A percentile compares a stretch with the other conserved stretches of the same genome.
Evolutionary conservation across 2,329 filamentous ascomycete species (phyloP).

Genomic region (Colletotrichum cuscutae): DNA sequence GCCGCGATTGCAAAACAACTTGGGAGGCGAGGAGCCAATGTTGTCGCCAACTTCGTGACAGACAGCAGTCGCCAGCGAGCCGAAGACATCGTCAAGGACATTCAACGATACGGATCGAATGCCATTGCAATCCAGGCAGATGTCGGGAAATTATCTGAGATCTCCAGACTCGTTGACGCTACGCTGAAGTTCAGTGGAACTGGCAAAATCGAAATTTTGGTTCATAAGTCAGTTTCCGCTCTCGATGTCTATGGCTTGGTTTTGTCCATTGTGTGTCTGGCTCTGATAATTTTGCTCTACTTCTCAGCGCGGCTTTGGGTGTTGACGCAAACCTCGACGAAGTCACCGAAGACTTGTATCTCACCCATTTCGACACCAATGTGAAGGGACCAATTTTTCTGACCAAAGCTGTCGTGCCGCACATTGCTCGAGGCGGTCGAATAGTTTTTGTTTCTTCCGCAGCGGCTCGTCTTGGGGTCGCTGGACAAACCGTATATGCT

Average conservation of each 20-base stretch:
- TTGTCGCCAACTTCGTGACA: conserved; percentile 38
- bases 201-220: conserved; percentile 41
- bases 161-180: conserved; percentile 36
- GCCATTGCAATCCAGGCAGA: conserved; percentile 34
- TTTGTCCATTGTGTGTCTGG: too few relatives aligned
- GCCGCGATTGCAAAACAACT: conserved; percentile 72
- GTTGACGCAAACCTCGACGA: conserved; percentile 1
- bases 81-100: conserved; percentile 32
- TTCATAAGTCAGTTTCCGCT: conserved; percentile 37
- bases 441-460: conserved; percentile 47
- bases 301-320: not conserved
- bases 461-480: conserved; percentile 42
- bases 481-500: conserved; percentile 44
- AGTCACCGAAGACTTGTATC: not conserved
- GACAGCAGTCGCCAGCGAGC: conserved; percentile 35
- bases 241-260: too few relatives aligned
- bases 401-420: conserved; percentile 42
- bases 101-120: conserved; percentile 35
- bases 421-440: conserved; percentile 43
- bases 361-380: conserved; percentile 15
- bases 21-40: conserved; percentile 63
- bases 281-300: not conserved
- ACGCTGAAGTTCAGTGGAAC: conserved; percentile 36
- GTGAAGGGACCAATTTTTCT: conserved; percentile 40
- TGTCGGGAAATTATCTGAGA: conserved; percentile 32